These are phyloP conservation scores for Perilla frutescens DNA, from an alignment of 257 asterid genomes.

Conservation along the genomic window DNA sequence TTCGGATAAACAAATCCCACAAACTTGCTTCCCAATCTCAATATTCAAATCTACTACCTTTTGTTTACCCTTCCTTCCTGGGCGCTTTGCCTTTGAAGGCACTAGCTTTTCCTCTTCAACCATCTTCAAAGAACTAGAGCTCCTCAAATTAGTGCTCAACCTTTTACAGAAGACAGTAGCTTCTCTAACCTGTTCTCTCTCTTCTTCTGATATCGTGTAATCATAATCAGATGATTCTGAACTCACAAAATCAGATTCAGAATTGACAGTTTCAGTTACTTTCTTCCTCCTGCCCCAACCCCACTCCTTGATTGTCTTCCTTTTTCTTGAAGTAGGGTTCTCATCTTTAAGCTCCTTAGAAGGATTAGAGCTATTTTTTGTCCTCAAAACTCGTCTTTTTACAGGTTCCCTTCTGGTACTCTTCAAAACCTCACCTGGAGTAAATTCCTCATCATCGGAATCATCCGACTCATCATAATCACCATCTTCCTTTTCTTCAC, in stretches of 20 bases:
- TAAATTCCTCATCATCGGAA: slow-evolving; percentile 61
- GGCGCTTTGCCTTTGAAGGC: slow-evolving; percentile 49
- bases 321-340: slow-evolving; percentile 36
- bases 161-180: slow-evolving; percentile 59
- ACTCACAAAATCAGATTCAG: slow-evolving; percentile 77
- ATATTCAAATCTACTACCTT: slow-evolving; percentile 59
- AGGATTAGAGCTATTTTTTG: slow-evolving; percentile 40
- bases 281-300: slow-evolving; percentile 53
- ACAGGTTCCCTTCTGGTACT: slow-evolving; percentile 40
- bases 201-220: slow-evolving; percentile 87
- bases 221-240: slow-evolving; percentile 73
- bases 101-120: slow-evolving; percentile 42
- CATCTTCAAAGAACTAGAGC: slow-evolving; percentile 44
- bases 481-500: slow-evolving; percentile 42
- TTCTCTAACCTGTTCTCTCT: slow-evolving; percentile 86
- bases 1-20: slow-evolving; percentile 91
- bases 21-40: slow-evolving; percentile 76
- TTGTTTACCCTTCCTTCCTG: slow-evolving; percentile 69
- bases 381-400: slow-evolving; percentile 39
- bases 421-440: slow-evolving; percentile 50
- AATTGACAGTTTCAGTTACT: slow-evolving; percentile 38
- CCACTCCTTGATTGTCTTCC: slow-evolving; percentile 45
- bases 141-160: slow-evolving; percentile 51
- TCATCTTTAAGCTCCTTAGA: slow-evolving; percentile 39
- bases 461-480: slow-evolving; percentile 46